A percentile compares a stretch with the other conserved stretches of the same genome.
Conservation (phyloP, 2,329 filamentous ascomycete genomes). For the Geosmithia flava region DNA sequence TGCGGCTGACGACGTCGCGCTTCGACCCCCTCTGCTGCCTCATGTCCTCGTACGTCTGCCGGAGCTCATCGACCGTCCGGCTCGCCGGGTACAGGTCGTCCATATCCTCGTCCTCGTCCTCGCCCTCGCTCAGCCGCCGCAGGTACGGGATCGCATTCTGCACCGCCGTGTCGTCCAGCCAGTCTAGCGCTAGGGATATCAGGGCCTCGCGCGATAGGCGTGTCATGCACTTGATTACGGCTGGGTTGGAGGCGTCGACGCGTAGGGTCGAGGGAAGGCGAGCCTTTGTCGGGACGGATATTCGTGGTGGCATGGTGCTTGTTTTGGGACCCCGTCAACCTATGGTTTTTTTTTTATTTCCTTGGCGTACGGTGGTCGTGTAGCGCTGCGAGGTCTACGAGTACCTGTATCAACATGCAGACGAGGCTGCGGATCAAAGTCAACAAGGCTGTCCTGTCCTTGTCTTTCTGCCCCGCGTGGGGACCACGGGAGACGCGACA, state of each 20-base stretch:
- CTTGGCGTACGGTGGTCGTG: no score
- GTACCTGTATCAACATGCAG: not conserved
- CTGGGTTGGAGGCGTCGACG: constrained; percentile 50
- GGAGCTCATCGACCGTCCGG: constrained; percentile 51
- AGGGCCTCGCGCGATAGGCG: constrained; percentile 63
- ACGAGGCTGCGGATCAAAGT: not conserved
- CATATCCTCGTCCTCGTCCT: constrained; percentile 41
- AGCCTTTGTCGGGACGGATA: constrained; percentile 59
- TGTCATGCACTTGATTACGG: constrained; percentile 53
- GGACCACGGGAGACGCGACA: not conserved
- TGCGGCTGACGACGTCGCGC: constrained; percentile 49
- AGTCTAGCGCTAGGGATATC: constrained; percentile 60
- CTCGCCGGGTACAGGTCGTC: constrained; percentile 60
- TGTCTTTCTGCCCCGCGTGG: constrained; percentile 1
- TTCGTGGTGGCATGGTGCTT: constrained; percentile 18
- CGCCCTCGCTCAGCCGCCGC: constrained; percentile 23
- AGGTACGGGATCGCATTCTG: constrained; percentile 33
- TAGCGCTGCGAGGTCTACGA: not conserved
- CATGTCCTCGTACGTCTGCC: constrained; percentile 49
- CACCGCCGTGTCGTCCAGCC: constrained; percentile 59
- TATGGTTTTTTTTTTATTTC: no score
- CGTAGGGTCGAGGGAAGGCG: constrained; percentile 60
- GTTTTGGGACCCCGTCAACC: no score
- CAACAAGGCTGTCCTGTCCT: constrained; percentile 1
- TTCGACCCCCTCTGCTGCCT: constrained; percentile 47